phyloP scores from a whole-genome alignment of 192 early-diverging fungal genomes.

The Mortierella alpina region DNA sequence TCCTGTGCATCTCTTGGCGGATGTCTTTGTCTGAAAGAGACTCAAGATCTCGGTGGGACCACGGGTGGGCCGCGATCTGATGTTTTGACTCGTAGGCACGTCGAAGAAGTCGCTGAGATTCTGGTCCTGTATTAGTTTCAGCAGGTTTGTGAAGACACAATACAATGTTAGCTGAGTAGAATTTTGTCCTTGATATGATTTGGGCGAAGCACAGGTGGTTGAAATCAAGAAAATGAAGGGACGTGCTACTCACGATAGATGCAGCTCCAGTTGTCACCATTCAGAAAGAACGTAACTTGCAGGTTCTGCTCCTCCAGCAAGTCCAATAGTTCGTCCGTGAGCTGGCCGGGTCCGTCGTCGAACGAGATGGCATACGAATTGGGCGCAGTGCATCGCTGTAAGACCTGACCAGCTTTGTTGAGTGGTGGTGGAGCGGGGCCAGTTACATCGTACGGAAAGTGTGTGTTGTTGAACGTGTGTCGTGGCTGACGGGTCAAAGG shows the following conservation, averaged over 20 bases:
- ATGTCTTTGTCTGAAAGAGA: constrained; percentile 55
- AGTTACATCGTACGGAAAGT: constrained; percentile 25
- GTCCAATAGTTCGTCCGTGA: constrained; percentile 64
- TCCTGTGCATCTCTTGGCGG: constrained; percentile 57
- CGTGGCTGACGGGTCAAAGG: constrained; percentile 10
- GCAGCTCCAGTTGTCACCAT: constrained; percentile 60
- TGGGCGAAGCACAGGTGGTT: not conserved
- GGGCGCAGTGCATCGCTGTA: constrained; percentile 13
- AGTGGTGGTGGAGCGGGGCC: constrained; percentile 25
- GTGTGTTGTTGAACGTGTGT: constrained; percentile 29
- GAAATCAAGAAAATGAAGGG: not conserved
- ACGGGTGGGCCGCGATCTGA: constrained; percentile 71
- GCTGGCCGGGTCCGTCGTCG: constrained; percentile 74
- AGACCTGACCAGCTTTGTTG: constrained; percentile 24
- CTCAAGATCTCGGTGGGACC: constrained; percentile 65
- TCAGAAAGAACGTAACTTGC: constrained; percentile 74
- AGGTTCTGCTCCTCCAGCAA: constrained; percentile 59
- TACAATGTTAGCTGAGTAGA: not conserved
- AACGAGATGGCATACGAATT: constrained; percentile 65
- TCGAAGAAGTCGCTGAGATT: constrained; percentile 33
- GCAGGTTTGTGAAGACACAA: not conserved
- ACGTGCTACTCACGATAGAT: constrained; percentile 50
- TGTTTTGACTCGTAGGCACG: constrained; percentile 58
- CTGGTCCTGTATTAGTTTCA: constrained; percentile 6
- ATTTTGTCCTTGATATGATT: not conserved